A percentile compares a stretch with the other conserved stretches of the same genome.
These are phyloP conservation scores for Arthroderma sp. DNA, from an alignment of 2,329 filamentous ascomycete species.

Conservation along the genomic window DNA sequence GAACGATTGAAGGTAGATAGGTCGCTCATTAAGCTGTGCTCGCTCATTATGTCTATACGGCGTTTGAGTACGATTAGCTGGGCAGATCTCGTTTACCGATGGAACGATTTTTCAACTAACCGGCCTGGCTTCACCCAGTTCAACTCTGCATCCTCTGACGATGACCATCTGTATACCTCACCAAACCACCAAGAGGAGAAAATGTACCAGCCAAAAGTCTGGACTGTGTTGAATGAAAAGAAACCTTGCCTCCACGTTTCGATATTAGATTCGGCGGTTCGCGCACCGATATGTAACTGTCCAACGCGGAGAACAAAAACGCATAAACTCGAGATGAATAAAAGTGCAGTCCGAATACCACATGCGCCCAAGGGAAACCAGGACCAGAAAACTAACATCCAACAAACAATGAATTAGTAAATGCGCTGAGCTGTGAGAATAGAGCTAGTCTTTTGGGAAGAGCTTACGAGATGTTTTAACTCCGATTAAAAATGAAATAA, in stretches of 20 bases:
- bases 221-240: slow-evolving; percentile 46
- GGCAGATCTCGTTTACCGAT: background rate
- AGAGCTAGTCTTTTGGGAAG: background rate
- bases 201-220: slow-evolving; percentile 63
- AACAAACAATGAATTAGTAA: background rate
- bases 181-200: slow-evolving; percentile 68
- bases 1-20: slow-evolving; percentile 64
- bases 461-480: slow-evolving; percentile 54
- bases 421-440: background rate
- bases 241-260: slow-evolving; percentile 49
- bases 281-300: slow-evolving; percentile 61
- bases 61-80: background rate
- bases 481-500: slow-evolving; percentile 56
- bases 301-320: slow-evolving; percentile 78
- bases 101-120: slow-evolving; percentile 29
- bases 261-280: slow-evolving; percentile 56
- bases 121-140: slow-evolving; percentile 59
- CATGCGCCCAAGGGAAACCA: slow-evolving; percentile 72
- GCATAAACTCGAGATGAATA: slow-evolving; percentile 63
- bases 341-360: slow-evolving; percentile 58
- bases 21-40: slow-evolving; percentile 68
- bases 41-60: slow-evolving; percentile 46
- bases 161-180: slow-evolving; percentile 66
- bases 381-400: slow-evolving; percentile 62
- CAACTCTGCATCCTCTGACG: slow-evolving; percentile 47